phyloP scores from a whole-genome alignment of 139 green algal species.

The Chlorella sp. region DNA sequence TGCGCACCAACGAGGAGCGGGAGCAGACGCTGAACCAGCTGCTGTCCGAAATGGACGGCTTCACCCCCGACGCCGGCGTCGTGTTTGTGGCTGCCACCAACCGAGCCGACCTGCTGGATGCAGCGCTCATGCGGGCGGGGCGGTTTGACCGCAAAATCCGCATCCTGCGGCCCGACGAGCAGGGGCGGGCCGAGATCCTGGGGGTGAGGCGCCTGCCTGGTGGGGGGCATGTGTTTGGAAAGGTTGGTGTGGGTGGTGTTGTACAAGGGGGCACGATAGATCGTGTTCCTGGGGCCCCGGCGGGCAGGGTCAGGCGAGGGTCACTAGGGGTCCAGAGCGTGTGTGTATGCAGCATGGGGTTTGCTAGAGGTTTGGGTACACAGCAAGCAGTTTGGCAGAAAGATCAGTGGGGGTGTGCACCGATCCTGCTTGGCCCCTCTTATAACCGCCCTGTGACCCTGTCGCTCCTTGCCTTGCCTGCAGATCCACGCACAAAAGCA shows the following conservation, averaged over 20 bases:
- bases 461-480: background rate
- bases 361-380: no score
- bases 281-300: no score
- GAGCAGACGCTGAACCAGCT: constrained; percentile 99
- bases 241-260: background rate
- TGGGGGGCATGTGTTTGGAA: background rate
- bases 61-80: constrained; percentile 92
- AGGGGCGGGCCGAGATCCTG: constrained; percentile 82
- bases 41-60: constrained; percentile 98
- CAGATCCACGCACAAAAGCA: constrained; percentile 67
- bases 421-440: constrained; percentile 69
- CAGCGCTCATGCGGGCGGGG: constrained; percentile 87
- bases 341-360: no score
- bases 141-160: constrained; percentile 95
- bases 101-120: constrained; percentile 76
- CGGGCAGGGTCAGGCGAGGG: no score
- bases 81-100: constrained; percentile 98
- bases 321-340: no score
- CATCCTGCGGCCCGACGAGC: constrained; percentile 80
- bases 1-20: constrained; percentile 70
- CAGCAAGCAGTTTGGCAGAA: no score
- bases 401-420: no score
- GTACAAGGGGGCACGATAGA: background rate
- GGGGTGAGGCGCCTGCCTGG: constrained; percentile 41
- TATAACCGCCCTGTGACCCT: background rate